Evolutionary conservation across 495 filamentous ascomycete species (phyloP).

Genomic region (Neurospora sublineolata): DNA sequence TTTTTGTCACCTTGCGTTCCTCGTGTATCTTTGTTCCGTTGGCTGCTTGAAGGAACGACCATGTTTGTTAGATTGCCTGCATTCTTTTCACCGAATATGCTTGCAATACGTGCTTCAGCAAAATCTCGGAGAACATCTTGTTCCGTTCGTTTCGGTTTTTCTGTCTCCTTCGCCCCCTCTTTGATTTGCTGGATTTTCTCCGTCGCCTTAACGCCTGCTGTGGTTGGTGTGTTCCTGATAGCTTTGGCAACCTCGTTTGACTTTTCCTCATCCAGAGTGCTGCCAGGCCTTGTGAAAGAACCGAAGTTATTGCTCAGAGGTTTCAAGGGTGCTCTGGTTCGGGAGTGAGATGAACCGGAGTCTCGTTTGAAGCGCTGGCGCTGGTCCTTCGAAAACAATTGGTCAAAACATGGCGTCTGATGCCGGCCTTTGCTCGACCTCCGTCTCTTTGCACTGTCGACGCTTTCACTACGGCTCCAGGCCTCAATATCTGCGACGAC

Average conservation of each 20-base stretch:
- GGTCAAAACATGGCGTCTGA: not conserved
- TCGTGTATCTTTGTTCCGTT: not conserved
- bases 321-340: not conserved
- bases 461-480: not conserved
- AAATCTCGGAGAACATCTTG: not conserved
- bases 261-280: not conserved
- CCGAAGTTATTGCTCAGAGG: not conserved
- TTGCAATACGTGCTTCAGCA: not conserved
- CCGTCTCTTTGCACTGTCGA: not conserved
- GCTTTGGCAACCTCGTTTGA: not conserved
- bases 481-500: not conserved
- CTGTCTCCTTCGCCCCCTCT: not conserved
- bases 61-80: not conserved
- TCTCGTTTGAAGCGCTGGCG: not conserved
- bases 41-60: not conserved
- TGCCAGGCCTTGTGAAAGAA: not conserved
- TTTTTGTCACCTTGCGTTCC: not conserved
- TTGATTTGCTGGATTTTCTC: not conserved
- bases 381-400: not conserved
- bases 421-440: not conserved
- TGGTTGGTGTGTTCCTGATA: slow-evolving; percentile 1
- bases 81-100: not conserved
- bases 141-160: not conserved
- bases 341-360: not conserved
- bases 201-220: not conserved